Evolutionary conservation across 1,284 basidiomycete genomes (phyloP).

Genomic region (Inonotus hispidus): DNA sequence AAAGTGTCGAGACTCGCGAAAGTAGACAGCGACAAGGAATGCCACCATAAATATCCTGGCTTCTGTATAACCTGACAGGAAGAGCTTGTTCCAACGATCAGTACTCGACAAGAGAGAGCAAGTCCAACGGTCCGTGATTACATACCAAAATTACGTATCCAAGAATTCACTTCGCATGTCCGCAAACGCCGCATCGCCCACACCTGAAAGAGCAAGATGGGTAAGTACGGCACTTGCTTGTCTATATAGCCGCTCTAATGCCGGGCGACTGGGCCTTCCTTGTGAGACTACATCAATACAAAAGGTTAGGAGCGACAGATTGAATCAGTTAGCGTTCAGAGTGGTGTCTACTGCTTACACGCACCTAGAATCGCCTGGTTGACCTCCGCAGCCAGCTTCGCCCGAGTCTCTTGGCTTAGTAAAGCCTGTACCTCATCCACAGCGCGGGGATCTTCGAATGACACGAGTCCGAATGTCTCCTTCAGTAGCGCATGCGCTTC

Average conservation of each 20-base stretch:
- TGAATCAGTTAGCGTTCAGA: not conserved
- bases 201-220: constrained; percentile 63
- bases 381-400: constrained; percentile 65
- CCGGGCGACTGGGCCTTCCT: constrained; percentile 62
- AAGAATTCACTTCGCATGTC: constrained; percentile 71
- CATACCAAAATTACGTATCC: constrained; percentile 24
- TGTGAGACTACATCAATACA: constrained; percentile 55
- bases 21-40: not conserved
- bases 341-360: constrained; percentile 26
- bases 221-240: constrained; percentile 61
- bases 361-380: constrained; percentile 77
- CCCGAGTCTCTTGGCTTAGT: constrained; percentile 59
- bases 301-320: constrained; percentile 6
- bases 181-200: constrained; percentile 73
- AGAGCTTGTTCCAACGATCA: no score
- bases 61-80: no score
- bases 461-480: constrained; percentile 70
- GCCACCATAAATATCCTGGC: not conserved
- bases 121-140: not conserved
- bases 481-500: constrained; percentile 62
- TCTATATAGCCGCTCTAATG: constrained; percentile 70
- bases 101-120: not conserved
- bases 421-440: constrained; percentile 60
- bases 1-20: not conserved
- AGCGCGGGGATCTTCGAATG: constrained; percentile 68